Evolutionary conservation across 257 asterid genomes (phyloP).

Genomic region (Dorcoceras hygrometricum): DNA sequence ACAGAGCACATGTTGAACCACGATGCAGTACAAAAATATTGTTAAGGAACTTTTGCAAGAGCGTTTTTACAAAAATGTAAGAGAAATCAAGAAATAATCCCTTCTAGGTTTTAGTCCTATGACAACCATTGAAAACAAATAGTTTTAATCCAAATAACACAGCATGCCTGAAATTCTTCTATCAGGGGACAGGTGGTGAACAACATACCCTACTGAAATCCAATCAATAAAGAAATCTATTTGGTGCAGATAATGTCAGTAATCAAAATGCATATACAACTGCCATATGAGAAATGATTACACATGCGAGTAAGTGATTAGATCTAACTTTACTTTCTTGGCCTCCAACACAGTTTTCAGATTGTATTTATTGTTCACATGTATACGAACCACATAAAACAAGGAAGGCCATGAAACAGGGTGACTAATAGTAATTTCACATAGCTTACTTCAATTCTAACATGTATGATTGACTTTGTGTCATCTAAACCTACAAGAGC

Average conservation of each 20-base stretch:
- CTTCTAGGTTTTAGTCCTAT: neutral
- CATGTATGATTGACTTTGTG: neutral
- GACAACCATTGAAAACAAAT: neutral
- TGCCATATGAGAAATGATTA: neutral
- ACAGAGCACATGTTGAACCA: neutral
- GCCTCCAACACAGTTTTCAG: neutral
- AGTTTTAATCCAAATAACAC: neutral
- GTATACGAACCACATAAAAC: neutral
- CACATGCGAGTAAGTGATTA: neutral
- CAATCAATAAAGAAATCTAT: neutral
- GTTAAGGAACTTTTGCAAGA: neutral
- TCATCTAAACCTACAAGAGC: slow-evolving; percentile 3
- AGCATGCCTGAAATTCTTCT: neutral
- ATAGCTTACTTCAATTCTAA: neutral
- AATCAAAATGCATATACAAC: neutral
- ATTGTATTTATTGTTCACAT: neutral
- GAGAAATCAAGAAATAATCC: no score
- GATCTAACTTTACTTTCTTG: neutral
- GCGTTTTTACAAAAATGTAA: neutral
- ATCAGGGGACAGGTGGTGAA: neutral
- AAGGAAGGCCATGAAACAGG: slow-evolving; percentile 2
- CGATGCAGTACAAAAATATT: neutral
- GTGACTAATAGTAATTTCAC: neutral
- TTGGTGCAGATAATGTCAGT: slow-evolving; percentile 9
- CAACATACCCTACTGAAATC: neutral